phyloP scores from a whole-genome alignment of 2,329 filamentous ascomycete species.

The Cercospora sp. region DNA sequence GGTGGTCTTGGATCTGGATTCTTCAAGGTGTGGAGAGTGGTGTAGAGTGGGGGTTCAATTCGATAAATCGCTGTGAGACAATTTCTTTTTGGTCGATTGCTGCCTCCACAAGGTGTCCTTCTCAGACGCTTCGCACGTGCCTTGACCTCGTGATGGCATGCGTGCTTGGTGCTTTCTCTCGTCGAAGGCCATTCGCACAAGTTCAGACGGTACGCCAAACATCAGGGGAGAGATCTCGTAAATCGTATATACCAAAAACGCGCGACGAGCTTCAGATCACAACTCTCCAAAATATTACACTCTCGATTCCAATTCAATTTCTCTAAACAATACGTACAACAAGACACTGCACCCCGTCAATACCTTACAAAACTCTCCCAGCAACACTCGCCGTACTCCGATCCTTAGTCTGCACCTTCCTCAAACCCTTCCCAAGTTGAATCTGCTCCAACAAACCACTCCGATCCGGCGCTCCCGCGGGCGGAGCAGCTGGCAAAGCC shows the following conservation, averaged over 20 bases:
- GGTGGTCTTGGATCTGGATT: too few species aligned
- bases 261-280: background rate
- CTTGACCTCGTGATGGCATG: too few species aligned
- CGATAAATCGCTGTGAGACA: too few species aligned
- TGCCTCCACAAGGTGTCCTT: too few species aligned
- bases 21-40: too few species aligned
- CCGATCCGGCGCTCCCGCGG: conserved; percentile 47
- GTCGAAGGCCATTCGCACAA: background rate
- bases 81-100: too few species aligned
- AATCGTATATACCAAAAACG: too few species aligned
- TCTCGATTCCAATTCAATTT: background rate
- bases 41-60: too few species aligned
- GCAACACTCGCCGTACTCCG: conserved; percentile 70
- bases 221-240: background rate
- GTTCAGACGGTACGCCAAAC: background rate
- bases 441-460: conserved; percentile 78
- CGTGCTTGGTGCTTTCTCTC: too few species aligned
- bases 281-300: background rate
- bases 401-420: conserved; percentile 88
- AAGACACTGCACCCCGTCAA: too few species aligned
- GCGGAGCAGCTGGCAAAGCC: conserved; percentile 19
- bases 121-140: too few species aligned
- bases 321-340: conserved; percentile 7
- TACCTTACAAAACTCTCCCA: conserved; percentile 63
- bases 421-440: conserved; percentile 72